Percentiles rank a stretch among this genome's conserved stretches.
Evolutionary conservation across 495 filamentous ascomycete genomes (phyloP).

Genomic region (Aspergillus coremiiformis): DNA sequence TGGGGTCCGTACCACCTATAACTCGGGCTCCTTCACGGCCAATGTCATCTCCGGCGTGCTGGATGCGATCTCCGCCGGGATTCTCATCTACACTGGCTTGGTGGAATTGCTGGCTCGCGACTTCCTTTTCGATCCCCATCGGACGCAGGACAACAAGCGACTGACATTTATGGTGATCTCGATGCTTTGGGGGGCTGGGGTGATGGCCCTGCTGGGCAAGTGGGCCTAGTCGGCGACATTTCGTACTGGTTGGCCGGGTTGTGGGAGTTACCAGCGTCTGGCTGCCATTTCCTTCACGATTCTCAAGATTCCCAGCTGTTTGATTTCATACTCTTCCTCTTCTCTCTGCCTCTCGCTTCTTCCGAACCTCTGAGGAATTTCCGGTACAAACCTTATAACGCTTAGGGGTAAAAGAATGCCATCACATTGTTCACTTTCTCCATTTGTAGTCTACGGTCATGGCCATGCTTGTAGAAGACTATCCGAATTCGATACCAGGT

Average conservation of each 20-base stretch:
- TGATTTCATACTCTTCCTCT: background rate
- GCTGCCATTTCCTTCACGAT: too few relatives aligned
- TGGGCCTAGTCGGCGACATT: conserved; percentile 4
- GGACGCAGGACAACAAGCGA: conserved; percentile 18
- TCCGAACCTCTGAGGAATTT: too few relatives aligned
- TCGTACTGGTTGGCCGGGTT: too few relatives aligned
- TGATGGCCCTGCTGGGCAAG: conserved; percentile 9
- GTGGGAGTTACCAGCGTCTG: too few relatives aligned
- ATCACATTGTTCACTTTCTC: too few relatives aligned
- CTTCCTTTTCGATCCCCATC: conserved; percentile 30
- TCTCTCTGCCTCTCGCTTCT: background rate
- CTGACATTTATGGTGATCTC: conserved; percentile 6
- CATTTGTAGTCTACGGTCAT: too few relatives aligned
- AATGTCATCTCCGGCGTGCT: conserved; percentile 27
- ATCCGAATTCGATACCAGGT: too few relatives aligned
- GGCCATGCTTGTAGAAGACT: too few relatives aligned
- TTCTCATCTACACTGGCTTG: conserved; percentile 29
- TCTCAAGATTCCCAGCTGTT: background rate
- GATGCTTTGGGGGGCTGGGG: conserved; percentile 1
- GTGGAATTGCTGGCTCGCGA: conserved; percentile 33
- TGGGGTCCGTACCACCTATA: conserved; percentile 27
- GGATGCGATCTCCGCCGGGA: conserved; percentile 27
- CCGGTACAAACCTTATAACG: too few relatives aligned
- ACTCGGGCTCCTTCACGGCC: conserved; percentile 21
- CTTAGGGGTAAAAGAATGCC: too few relatives aligned